Evolutionary conservation across 176 grass and related monocot genomes (phyloP), one percentile per base, ranked within the genome.

Genomic region (Phoenix roebelenii): DNA sequence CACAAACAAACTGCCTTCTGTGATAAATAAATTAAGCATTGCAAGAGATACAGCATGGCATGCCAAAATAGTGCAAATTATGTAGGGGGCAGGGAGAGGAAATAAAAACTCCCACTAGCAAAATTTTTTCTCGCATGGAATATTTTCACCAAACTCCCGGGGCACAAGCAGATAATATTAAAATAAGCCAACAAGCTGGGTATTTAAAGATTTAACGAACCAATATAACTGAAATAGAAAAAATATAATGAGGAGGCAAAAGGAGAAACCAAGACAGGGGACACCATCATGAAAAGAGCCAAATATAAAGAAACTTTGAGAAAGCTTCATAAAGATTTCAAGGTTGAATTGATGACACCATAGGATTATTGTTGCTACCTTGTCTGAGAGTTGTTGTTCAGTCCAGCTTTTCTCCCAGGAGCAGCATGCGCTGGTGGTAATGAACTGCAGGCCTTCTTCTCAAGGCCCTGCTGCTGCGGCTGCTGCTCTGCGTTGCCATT

Each of bases 371-470:
- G 63, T 73, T 51, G 15, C 18, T 63, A 62, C 70, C 70, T 56
- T 44, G 70, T 73, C 7, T 73, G 51, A 28, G 70, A 73, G 77
- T 69, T 68, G 10, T 17, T 56, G 65, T 35, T 67, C 51, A 18
- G 7, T 56, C 28, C 65, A 68, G 12, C 52, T 68, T 18, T 28
- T 55, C 35, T 52, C 49, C 63, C 63, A n/a, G 49, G 22, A n/a
- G 63, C 23, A 65, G 23, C 63, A 65, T 68, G 50, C 18, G 50
- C 35, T 44, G 35, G 35, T 14, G 35, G 35, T 44, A 44, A 44
- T 44, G 35, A 44, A 44, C 35, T 12, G 35, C 35, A 81, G 32
- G 74, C 77, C 78, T 86, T 80, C 51, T 57, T 81, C 61, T 65
- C 78, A 78, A 50, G 49, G 64, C 60, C 18, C 16, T 24, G 71